phyloP scores from a whole-genome alignment of 2,329 filamentous ascomycete genomes.

The Byssoonygena ceratinophila region DNA sequence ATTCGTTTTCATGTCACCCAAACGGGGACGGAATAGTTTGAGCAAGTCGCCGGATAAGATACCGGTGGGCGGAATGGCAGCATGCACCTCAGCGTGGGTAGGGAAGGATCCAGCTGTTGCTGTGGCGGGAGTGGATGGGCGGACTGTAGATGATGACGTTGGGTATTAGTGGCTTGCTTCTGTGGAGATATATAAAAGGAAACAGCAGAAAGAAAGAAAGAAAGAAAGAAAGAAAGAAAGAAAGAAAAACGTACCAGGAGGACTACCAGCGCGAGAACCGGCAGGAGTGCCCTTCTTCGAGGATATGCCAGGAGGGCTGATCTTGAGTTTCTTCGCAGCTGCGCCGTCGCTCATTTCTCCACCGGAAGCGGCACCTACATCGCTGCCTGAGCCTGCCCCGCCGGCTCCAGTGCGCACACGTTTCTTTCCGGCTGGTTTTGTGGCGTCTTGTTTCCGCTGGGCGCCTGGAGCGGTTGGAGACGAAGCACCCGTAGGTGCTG shows the following conservation, averaged over 20 bases:
- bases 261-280: conserved; percentile 40
- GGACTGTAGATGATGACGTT: neutral
- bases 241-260: conserved; percentile 16
- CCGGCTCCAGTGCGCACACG: conserved; percentile 28
- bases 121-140: conserved; percentile 8
- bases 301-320: conserved; percentile 33
- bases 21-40: conserved; percentile 34
- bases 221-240: neutral
- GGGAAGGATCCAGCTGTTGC: conserved; percentile 26
- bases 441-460: conserved; percentile 4
- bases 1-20: conserved; percentile 35
- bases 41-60: conserved; percentile 38
- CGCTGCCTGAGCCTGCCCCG: conserved; percentile 43
- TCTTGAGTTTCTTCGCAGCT: conserved; percentile 40
- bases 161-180: neutral
- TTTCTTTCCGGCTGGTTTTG: conserved; percentile 38
- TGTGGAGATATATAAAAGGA: neutral
- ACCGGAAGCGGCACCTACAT: conserved; percentile 41
- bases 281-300: conserved; percentile 36
- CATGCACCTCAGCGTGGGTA: conserved; percentile 38
- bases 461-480: conserved; percentile 1
- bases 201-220: neutral
- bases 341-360: conserved; percentile 39
- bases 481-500: conserved; percentile 35
- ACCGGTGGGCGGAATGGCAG: conserved; percentile 37